Evolutionary conservation across 2,329 filamentous ascomycete genomes (phyloP), one percentile per base, ranked within the genome.

Genomic region (Penicillium expansum): DNA sequence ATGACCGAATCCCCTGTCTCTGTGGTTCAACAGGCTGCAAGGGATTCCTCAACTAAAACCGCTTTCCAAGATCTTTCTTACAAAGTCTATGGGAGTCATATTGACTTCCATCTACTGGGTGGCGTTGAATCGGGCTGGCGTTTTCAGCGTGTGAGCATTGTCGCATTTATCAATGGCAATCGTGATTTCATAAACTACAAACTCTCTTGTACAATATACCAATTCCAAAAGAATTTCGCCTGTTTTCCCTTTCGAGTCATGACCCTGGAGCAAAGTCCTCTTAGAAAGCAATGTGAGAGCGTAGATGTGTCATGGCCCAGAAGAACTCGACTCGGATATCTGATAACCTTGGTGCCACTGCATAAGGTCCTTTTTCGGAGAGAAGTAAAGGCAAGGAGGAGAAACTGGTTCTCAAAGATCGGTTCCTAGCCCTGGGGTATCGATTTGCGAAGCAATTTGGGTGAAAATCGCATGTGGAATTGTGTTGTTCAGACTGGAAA

Each of bases 11-110:
- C 68, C 94, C 94, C 49, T 99, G 94, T 80, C 86, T 99, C 49
- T 99, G 94, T 76, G 94, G 94, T 58, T 97, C 93, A 42, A 86
- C 92, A 30, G 92, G 91, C 47, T 99, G 94, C 81, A 99, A 99
- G 82, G 94, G 94, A 62, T 99, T 97, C 81, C 90, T 99, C 77
- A 99, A 99, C 78, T 99, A 82, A 85, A 42, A 9, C 20, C 32
- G 6, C 35, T 18, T 27, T 20, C 24, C 35, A 11, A 42, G 13
- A 30, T 44, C 48, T 53, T 27, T 55, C 45, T 45, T 51, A 11
- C 39, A 13, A 32, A 18, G 11, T 45, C 41, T 22, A 24, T 42
- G 53, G 41, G 32, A 44, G 45, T 24, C 22, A 50, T 41, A 9
- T 47, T 52, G 20, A 41, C 48, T 33, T 33, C 35, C 48, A 43